Evolutionary conservation across 2,329 filamentous ascomycete species (phyloP).

Genomic region (Akanthomyces dipterigenus): DNA sequence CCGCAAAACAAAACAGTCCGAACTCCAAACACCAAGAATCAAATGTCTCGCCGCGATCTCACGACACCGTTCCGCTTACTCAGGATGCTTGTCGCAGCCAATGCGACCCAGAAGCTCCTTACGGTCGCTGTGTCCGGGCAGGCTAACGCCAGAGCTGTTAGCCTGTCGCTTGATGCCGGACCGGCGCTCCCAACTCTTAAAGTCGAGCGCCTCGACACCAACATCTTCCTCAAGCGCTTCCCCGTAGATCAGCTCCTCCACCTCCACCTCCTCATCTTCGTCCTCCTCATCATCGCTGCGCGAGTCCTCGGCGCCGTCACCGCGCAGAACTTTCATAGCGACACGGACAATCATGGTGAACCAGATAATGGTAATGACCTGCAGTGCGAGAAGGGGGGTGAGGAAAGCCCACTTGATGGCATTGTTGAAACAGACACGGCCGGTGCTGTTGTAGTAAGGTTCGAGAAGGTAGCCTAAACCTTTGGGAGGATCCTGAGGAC

Average conservation of each 20-base stretch:
- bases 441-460: constrained; percentile 64
- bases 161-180: constrained; percentile 47
- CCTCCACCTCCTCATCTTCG: constrained; percentile 53
- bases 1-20: not conserved
- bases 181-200: constrained; percentile 56
- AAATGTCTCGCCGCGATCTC: not conserved
- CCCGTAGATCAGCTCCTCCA: constrained; percentile 47
- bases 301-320: constrained; percentile 72
- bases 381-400: constrained; percentile 66
- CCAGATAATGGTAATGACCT: constrained; percentile 78
- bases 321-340: constrained; percentile 70
- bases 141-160: constrained; percentile 53
- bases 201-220: constrained; percentile 62
- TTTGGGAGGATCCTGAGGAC: constrained; percentile 44
- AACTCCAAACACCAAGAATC: constrained; percentile 3
- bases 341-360: constrained; percentile 83
- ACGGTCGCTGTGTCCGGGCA: constrained; percentile 65
- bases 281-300: constrained; percentile 82
- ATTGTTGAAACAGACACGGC: constrained; percentile 72
- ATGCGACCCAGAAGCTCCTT: constrained; percentile 79
- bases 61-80: constrained; percentile 23
- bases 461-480: constrained; percentile 60
- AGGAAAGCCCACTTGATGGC: constrained; percentile 73
- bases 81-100: constrained; percentile 71
- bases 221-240: constrained; percentile 66